Percentiles rank a stretch among this genome's conserved stretches.
phyloP scores from a whole-genome alignment of 2,329 filamentous ascomycete species.

The Mycosphaerella sp. region DNA sequence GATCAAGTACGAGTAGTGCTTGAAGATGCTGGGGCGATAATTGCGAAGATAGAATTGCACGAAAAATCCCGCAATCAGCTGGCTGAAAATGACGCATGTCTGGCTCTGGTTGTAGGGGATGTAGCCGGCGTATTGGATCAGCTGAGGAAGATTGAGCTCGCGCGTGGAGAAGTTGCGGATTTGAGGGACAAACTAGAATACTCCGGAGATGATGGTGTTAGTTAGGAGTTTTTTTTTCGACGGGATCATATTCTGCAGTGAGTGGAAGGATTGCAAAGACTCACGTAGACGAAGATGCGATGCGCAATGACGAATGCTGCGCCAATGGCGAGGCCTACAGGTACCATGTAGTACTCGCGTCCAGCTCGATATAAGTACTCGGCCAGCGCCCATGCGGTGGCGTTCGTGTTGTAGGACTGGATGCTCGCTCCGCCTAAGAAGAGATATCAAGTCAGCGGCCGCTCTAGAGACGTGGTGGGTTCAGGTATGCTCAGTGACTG shows the following conservation, averaged over 20 bases:
- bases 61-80: conserved; percentile 41
- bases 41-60: conserved; percentile 50
- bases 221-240: too few relatives aligned
- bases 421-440: conserved; percentile 41
- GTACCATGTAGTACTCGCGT: conserved; percentile 22
- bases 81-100: conserved; percentile 50
- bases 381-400: conserved; percentile 44
- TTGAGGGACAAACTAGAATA: conserved; percentile 44
- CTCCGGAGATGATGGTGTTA: too few relatives aligned
- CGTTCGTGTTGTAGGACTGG: conserved; percentile 39
- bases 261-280: too few relatives aligned
- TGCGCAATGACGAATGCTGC: conserved; percentile 43
- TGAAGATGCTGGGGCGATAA: conserved; percentile 48
- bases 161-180: conserved; percentile 31
- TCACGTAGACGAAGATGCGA: conserved; percentile 34
- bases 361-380: conserved; percentile 48
- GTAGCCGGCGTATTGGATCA: conserved; percentile 51
- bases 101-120: conserved; percentile 52
- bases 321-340: conserved; percentile 46
- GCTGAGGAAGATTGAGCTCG: conserved; percentile 48
- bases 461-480: too few relatives aligned
- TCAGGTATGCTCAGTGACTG: too few relatives aligned
- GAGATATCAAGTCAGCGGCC: too few relatives aligned
- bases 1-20: conserved; percentile 50
- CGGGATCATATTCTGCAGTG: too few relatives aligned